A percentile compares a stretch with the other conserved stretches of the same genome.
phyloP scores from a whole-genome alignment of 495 filamentous ascomycete genomes.

The Aspergillus conjunctus region DNA sequence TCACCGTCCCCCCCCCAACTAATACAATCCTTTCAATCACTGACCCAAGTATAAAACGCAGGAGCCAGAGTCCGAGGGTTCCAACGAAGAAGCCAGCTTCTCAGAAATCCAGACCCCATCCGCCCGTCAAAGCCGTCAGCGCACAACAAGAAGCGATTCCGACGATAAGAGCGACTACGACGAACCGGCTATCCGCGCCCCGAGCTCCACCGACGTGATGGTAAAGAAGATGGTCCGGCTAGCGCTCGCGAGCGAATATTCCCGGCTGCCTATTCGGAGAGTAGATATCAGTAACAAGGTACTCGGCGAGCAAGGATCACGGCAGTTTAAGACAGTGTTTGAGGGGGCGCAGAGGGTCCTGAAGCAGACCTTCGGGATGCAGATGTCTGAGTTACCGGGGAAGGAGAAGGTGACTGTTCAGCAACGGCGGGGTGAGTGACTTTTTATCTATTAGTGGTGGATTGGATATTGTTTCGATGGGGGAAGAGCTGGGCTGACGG shows the following conservation, averaged over 20 bases:
- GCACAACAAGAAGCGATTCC: constrained; percentile 22
- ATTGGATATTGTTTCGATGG: not conserved
- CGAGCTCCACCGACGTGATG: constrained; percentile 60
- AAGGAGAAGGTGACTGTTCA: constrained; percentile 76
- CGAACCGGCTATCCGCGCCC: constrained; percentile 32
- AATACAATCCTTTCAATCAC: not conserved
- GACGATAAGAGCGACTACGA: constrained; percentile 16
- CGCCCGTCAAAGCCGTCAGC: constrained; percentile 16
- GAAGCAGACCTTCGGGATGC: constrained; percentile 74
- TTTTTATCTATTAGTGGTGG: constrained; percentile 3
- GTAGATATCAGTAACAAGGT: constrained; percentile 76
- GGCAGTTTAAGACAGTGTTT: constrained; percentile 71
- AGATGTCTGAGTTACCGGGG: constrained; percentile 76
- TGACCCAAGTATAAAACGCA: constrained; percentile 11
- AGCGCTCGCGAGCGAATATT: constrained; percentile 84
- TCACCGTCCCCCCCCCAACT: constrained; percentile 5
- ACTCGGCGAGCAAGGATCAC: constrained; percentile 39
- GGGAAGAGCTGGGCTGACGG: constrained; percentile 3
- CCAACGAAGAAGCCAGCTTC: constrained; percentile 9
- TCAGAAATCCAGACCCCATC: constrained; percentile 11
- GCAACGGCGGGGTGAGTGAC: constrained; percentile 69
- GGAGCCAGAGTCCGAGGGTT: constrained; percentile 13
- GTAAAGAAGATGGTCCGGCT: constrained; percentile 91
- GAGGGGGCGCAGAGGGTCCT: constrained; percentile 67
- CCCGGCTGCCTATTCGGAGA: constrained; percentile 74